phyloP scores from a whole-genome alignment of 2,329 filamentous ascomycete genomes.

The Claviceps africana region DNA sequence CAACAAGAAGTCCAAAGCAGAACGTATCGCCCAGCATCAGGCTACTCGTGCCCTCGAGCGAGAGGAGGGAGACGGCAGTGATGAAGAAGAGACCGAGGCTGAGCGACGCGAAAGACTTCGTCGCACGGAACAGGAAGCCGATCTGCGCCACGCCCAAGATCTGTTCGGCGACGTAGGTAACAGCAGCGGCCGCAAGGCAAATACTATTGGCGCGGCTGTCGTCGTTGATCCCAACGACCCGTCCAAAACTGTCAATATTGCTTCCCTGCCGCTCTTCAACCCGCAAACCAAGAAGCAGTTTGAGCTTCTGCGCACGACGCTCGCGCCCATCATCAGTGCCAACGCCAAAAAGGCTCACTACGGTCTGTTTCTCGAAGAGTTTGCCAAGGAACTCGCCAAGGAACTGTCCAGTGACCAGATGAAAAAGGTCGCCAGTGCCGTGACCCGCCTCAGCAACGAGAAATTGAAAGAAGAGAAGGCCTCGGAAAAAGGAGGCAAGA shows the following conservation, averaged over 20 bases:
- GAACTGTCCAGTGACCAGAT: conserved; percentile 86
- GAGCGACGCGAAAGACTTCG: conserved; percentile 60
- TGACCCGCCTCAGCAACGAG: conserved; percentile 90
- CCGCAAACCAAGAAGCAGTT: conserved; percentile 81
- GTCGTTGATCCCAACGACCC: conserved; percentile 61
- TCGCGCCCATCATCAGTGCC: conserved; percentile 62
- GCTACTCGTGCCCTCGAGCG: conserved; percentile 41
- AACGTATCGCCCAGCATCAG: conserved; percentile 72
- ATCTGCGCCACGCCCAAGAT: conserved; percentile 80
- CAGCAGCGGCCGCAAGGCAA: conserved; percentile 50
- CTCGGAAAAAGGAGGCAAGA: conserved; percentile 87
- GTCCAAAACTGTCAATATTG: conserved; percentile 66
- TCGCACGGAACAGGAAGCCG: conserved; percentile 70
- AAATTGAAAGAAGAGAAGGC: conserved; percentile 98
- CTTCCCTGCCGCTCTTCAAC: conserved; percentile 71
- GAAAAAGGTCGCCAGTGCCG: conserved; percentile 79
- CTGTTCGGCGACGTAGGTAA: conserved; percentile 69
- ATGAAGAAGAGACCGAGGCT: conserved; percentile 61
- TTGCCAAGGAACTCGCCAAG: conserved; percentile 73
- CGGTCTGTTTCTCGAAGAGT: conserved; percentile 77
- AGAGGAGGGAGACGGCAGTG: conserved; percentile 39
- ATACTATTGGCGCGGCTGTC: conserved; percentile 50
- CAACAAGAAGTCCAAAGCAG: conserved; percentile 76
- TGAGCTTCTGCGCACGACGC: conserved; percentile 57
- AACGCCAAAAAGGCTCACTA: conserved; percentile 87